These are phyloP conservation scores for Taphrina communis DNA, from an alignment of 1,139 yeast species.

Conservation along the genomic window DNA sequence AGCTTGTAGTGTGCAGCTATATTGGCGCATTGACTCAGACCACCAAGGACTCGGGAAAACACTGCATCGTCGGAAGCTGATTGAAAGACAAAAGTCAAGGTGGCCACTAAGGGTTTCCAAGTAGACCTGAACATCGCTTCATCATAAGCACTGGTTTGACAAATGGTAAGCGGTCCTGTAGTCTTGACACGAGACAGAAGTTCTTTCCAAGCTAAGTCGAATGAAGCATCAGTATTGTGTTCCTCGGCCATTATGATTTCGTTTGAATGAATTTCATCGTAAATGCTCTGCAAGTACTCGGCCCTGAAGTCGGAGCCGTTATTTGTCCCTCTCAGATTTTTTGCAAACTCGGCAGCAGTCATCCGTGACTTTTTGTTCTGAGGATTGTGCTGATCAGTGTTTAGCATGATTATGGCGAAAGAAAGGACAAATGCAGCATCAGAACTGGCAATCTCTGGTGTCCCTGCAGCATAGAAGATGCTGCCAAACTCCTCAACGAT, in stretches of 20 bases:
- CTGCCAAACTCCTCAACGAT: constrained; percentile 85
- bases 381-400: constrained; percentile 85
- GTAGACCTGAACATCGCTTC: constrained; percentile 67
- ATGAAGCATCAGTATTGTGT: constrained; percentile 83
- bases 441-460: constrained; percentile 53
- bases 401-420: constrained; percentile 82
- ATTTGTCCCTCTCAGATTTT: constrained; percentile 80
- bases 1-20: constrained; percentile 72
- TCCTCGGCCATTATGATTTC: constrained; percentile 99
- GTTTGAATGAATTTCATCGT: constrained; percentile 75
- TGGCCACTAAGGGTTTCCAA: constrained; percentile 67
- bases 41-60: constrained; percentile 82
- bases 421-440: constrained; percentile 87
- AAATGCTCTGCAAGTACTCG: constrained; percentile 82
- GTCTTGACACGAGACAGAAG: constrained; percentile 59
- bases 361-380: constrained; percentile 70
- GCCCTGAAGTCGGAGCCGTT: constrained; percentile 73
- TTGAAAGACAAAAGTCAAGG: constrained; percentile 76
- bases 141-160: constrained; percentile 61
- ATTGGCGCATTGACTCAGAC: constrained; percentile 80
- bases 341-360: constrained; percentile 81
- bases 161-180: constrained; percentile 49
- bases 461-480: constrained; percentile 61
- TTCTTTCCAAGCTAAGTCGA: constrained; percentile 92
- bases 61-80: constrained; percentile 91